phyloP scores from a whole-genome alignment of 345 rosid species.

The Erysimum cheiranthoides region DNA sequence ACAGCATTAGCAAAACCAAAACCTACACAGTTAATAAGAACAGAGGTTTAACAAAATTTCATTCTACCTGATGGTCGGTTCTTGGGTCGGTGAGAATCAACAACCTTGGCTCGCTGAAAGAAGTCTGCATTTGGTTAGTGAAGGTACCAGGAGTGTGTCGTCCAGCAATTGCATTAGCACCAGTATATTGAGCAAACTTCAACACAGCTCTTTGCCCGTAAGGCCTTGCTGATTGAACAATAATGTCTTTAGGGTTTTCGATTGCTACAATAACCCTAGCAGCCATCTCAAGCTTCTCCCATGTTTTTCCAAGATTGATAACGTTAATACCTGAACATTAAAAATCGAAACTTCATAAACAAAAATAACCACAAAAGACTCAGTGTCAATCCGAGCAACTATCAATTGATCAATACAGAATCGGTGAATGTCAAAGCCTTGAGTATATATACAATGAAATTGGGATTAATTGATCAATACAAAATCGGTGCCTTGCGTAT shows the following conservation, averaged over 20 bases:
- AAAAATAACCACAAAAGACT: neutral
- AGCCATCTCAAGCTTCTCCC: conserved; percentile 83
- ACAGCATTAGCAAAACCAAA: neutral
- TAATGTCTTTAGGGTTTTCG: conserved; percentile 81
- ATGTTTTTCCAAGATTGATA: conserved; percentile 77
- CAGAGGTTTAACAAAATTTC: neutral
- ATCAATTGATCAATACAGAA: neutral
- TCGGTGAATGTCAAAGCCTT: neutral
- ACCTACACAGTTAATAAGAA: neutral
- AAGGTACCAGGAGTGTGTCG: conserved; percentile 98
- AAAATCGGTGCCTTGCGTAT: neutral
- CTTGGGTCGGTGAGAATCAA: conserved; percentile 89
- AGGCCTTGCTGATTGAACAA: conserved; percentile 91
- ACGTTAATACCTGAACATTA: conserved; percentile 65
- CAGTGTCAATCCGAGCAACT: neutral
- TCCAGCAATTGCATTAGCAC: conserved; percentile 87
- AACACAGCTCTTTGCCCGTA: conserved; percentile 93
- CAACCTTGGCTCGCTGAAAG: conserved; percentile 85
- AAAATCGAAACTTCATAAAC: neutral
- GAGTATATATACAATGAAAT: neutral
- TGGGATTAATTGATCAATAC: neutral
- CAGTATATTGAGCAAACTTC: conserved; percentile 85
- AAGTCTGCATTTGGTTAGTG: conserved; percentile 85
- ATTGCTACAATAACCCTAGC: conserved; percentile 83
- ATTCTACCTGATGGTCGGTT: conserved; percentile 83